A percentile compares a stretch with the other conserved stretches of the same genome.
phyloP scores from a whole-genome alignment of 2,329 filamentous ascomycete genomes.

The Venturia aucupariae region DNA sequence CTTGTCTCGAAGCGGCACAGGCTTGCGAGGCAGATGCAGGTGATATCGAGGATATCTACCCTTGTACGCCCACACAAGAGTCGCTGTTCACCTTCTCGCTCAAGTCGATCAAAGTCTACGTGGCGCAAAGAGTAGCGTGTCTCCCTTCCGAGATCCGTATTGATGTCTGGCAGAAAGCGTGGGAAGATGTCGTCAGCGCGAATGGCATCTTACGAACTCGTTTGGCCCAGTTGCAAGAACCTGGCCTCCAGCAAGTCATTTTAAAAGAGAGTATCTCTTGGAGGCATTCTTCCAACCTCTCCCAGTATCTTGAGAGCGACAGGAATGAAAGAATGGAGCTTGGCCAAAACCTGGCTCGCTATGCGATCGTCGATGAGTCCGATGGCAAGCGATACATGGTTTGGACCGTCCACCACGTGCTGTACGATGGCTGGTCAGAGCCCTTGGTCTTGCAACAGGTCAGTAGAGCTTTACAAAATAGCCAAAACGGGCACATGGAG shows the following conservation, averaged over 20 bases:
- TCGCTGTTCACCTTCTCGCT: slow-evolving; percentile 32
- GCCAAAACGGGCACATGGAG: slow-evolving; percentile 22
- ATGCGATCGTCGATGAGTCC: slow-evolving; percentile 25
- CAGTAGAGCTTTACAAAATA: slow-evolving; percentile 24
- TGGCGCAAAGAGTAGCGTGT: slow-evolving; percentile 29
- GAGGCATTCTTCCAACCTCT: slow-evolving; percentile 22
- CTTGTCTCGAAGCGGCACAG: slow-evolving; percentile 29
- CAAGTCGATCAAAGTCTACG: slow-evolving; percentile 29
- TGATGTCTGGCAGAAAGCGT: slow-evolving; percentile 27
- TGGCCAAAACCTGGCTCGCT: slow-evolving; percentile 30
- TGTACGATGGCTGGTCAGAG: slow-evolving; percentile 42
- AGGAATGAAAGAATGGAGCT: slow-evolving; percentile 30
- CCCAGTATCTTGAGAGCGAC: slow-evolving; percentile 28
- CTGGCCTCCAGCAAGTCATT: slow-evolving; percentile 31
- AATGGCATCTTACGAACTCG: slow-evolving; percentile 32
- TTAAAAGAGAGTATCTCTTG: slow-evolving; percentile 25
- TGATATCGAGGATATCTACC: slow-evolving; percentile 31
- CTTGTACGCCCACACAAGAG: slow-evolving; percentile 35
- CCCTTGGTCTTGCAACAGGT: slow-evolving; percentile 28
- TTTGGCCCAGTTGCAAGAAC: slow-evolving; percentile 28
- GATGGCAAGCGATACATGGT: slow-evolving; percentile 32
- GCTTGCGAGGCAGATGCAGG: slow-evolving; percentile 23
- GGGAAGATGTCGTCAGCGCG: slow-evolving; percentile 25
- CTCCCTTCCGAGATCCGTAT: slow-evolving; percentile 25
- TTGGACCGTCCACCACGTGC: slow-evolving; percentile 42